phyloP scores from a whole-genome alignment of 345 rosid genomes.

The Erodium maritimum region DNA sequence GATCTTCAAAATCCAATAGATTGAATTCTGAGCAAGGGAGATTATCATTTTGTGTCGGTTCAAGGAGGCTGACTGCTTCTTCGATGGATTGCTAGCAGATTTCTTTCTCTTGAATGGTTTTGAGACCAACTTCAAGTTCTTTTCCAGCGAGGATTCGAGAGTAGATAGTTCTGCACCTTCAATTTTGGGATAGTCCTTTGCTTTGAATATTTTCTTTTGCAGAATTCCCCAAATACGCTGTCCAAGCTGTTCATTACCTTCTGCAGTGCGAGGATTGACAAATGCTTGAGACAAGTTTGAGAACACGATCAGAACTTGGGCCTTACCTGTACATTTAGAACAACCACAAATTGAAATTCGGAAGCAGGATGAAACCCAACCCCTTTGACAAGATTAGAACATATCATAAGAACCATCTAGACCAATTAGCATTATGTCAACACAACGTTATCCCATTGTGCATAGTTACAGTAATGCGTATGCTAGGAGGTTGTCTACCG shows the following conservation, averaged over 20 bases:
- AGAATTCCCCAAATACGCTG: constrained; percentile 88
- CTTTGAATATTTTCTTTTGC: constrained; percentile 80
- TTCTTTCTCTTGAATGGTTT: constrained; percentile 72
- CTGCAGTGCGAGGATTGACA: constrained; percentile 58
- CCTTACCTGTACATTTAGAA: constrained; percentile 34
- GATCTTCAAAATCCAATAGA: constrained; percentile 69
- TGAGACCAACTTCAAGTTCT: constrained; percentile 67
- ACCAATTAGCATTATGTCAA: background rate
- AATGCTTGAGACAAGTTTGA: constrained; percentile 66
- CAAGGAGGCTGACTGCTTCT: constrained; percentile 62
- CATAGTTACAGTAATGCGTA: too few species aligned
- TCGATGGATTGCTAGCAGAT: constrained; percentile 39
- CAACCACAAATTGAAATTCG: constrained; percentile 8
- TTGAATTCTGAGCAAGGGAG: constrained; percentile 64
- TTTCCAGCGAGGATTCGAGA: constrained; percentile 60
- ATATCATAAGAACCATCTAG: background rate
- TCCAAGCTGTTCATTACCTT: constrained; percentile 78
- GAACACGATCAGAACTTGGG: constrained; percentile 75
- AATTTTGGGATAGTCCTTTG: constrained; percentile 56
- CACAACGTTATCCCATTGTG: too few species aligned
- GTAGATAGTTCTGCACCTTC: constrained; percentile 39
- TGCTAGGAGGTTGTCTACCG: too few species aligned
- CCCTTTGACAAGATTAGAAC: background rate
- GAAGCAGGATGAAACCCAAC: background rate
- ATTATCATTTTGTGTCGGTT: constrained; percentile 61